Conservation (phyloP, 306 rosid species). For the Castanea sativa region DNA sequence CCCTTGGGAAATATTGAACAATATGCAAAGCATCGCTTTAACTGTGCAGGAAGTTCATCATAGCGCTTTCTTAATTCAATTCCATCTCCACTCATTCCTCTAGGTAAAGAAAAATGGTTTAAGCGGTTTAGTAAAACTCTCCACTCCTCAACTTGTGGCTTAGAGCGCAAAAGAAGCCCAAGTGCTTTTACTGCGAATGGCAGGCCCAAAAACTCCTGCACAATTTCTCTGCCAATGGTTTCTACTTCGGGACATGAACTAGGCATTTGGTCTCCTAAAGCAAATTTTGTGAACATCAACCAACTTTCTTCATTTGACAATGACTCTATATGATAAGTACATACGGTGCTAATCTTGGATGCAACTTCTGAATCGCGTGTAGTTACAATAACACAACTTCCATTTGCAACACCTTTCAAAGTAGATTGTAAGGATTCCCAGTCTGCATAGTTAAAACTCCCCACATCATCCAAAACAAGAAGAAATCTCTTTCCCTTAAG, state of each 20-base stretch:
- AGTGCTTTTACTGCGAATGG: conserved; percentile 26
- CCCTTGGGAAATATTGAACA: conserved; percentile 3
- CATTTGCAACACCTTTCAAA: neutral
- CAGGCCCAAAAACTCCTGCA: conserved; percentile 5
- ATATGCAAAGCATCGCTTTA: conserved; percentile 15
- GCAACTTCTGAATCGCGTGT: conserved; percentile 12
- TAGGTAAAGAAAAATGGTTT: too few relatives aligned
- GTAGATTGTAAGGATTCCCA: conserved; percentile 13
- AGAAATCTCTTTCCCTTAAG: conserved; percentile 5
- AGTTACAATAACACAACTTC: conserved; percentile 20
- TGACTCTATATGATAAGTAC: neutral
- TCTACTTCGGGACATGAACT: neutral
- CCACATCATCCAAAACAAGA: conserved; percentile 21
- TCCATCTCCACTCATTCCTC: too few relatives aligned
- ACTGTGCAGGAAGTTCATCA: conserved; percentile 5
- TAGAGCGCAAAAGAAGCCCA: conserved; percentile 6
- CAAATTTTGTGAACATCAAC: conserved; percentile 8
- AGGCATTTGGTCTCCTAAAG: neutral
- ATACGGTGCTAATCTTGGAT: neutral
- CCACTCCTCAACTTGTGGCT: too few relatives aligned
- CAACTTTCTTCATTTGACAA: conserved; percentile 10
- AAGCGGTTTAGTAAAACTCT: too few relatives aligned
- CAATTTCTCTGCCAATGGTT: conserved; percentile 11
- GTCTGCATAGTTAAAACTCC: neutral
- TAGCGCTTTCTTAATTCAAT: conserved; percentile 1